These are phyloP conservation scores for Rhynchosporium secalis DNA, from an alignment of 2,329 filamentous ascomycete species.

Conservation along the genomic window DNA sequence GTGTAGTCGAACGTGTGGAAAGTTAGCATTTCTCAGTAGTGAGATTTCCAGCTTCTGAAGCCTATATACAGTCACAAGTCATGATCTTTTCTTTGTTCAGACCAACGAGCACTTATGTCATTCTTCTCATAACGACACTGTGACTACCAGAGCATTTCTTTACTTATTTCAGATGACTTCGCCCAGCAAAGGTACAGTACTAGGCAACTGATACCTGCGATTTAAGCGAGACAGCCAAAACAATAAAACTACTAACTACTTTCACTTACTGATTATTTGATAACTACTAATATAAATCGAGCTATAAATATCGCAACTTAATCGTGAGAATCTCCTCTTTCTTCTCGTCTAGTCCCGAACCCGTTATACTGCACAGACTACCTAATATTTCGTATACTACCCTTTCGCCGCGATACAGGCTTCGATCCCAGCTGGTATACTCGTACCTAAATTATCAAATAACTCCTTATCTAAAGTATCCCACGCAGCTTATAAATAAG, in stretches of 20 bases:
- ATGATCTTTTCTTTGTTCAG: no score
- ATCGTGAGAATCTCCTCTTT: not conserved
- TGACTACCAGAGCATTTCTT: no score
- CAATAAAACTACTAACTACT: not conserved
- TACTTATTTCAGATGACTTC: no score
- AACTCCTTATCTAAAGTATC: constrained; percentile 16
- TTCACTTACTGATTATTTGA: not conserved
- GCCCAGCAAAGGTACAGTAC: not conserved
- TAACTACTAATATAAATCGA: not conserved
- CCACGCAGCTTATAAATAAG: constrained; percentile 17
- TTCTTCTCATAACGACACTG: no score
- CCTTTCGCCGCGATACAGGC: constrained; percentile 14
- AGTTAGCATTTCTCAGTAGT: no score
- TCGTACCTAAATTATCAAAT: constrained; percentile 16
- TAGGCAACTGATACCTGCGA: not conserved
- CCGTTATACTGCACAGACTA: not conserved
- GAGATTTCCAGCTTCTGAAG: no score
- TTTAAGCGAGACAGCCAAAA: not conserved
- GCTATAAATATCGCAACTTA: not conserved
- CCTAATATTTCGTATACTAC: constrained; percentile 17
- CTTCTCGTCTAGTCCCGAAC: not conserved
- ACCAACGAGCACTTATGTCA: no score
- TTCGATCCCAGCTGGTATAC: constrained; percentile 15
- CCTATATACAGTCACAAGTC: no score
- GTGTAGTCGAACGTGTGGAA: no score